Percentiles rank a stretch among this genome's conserved stretches.
Evolutionary conservation across 305 asterid species (phyloP).

Genomic region (Rubia peregrina): DNA sequence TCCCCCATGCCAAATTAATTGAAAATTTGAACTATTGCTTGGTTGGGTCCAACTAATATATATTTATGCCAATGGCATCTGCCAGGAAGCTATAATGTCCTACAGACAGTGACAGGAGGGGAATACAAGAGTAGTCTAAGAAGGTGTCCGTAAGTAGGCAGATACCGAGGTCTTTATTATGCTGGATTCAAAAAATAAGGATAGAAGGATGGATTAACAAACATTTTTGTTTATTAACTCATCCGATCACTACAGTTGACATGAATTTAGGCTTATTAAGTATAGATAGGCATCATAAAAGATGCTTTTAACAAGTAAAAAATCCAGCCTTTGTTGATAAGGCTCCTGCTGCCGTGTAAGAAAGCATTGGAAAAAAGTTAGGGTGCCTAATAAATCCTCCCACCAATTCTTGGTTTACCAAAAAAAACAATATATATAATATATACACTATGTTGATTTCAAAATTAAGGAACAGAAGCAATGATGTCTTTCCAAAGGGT

Average conservation of each 20-base stretch:
- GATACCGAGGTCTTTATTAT: background rate
- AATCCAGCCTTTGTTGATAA: background rate
- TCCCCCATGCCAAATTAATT: background rate
- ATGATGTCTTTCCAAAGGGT: background rate
- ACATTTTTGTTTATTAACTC: background rate
- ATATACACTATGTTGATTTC: background rate
- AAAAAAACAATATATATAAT: no score
- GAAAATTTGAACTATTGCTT: background rate
- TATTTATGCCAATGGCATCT: background rate
- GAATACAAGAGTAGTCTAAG: background rate
- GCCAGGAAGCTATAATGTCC: background rate
- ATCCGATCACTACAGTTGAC: background rate
- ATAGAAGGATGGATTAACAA: background rate
- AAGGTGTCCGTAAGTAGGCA: background rate
- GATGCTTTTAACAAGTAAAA: no score
- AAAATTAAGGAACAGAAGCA: background rate
- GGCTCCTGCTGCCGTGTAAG: no score
- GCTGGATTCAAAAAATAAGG: background rate
- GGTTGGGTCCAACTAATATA: background rate
- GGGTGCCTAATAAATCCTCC: no score
- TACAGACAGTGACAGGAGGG: background rate
- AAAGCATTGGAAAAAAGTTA: no score
- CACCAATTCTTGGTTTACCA: no score
- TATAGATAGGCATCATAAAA: no score
- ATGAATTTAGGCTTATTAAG: background rate